Evolutionary conservation across 352 stramenopile genomes (phyloP).

Genomic region (Thraustotheca clavata): DNA sequence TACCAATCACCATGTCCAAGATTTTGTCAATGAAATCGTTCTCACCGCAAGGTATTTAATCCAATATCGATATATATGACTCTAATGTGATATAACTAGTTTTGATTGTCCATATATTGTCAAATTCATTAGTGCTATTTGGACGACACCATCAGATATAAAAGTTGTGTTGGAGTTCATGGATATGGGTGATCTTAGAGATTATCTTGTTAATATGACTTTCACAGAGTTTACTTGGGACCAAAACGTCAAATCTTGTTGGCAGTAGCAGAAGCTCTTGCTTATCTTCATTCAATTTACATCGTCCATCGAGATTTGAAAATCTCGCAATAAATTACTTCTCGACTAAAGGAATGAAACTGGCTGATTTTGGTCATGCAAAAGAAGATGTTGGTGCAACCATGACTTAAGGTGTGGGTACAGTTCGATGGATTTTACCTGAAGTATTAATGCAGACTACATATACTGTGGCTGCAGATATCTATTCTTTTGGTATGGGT

Average conservation of each 20-base stretch:
- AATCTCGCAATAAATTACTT: constrained; percentile 5
- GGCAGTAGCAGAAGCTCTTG: neutral
- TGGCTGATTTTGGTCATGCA: neutral
- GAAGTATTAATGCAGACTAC: no score
- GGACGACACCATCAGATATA: constrained; percentile 5
- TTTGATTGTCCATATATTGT: constrained; percentile 12
- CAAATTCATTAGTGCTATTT: neutral
- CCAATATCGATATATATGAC: no score
- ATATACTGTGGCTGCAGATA: no score
- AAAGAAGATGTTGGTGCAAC: neutral
- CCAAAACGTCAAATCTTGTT: neutral
- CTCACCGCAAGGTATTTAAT: no score
- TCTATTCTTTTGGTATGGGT: no score
- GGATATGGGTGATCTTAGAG: neutral
- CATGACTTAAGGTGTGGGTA: neutral
- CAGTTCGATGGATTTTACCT: neutral
- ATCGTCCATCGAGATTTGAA: constrained; percentile 3
- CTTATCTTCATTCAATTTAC: constrained; percentile 4
- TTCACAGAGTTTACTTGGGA: neutral
- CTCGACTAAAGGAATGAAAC: neutral
- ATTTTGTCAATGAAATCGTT: no score
- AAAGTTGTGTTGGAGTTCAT: constrained; percentile 13
- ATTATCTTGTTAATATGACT: neutral
- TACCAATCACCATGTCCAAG: no score
- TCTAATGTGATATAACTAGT: no score